Base-by-base conservation (phyloP, 1,284 basidiomycete species). In the Boletus austroedulis region DNA sequence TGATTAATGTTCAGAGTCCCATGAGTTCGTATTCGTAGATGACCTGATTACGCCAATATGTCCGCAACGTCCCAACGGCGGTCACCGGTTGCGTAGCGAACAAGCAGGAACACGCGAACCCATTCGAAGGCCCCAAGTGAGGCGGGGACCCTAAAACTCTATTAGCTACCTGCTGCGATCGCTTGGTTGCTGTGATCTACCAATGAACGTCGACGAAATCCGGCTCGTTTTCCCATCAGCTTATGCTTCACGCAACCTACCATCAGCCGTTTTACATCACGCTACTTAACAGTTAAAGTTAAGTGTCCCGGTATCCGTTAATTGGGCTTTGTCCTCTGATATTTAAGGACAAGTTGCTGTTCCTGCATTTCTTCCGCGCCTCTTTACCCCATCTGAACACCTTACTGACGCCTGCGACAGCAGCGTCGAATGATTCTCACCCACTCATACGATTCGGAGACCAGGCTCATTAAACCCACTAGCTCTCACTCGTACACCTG, bases 211-310 rank as follows among this genome's bases (percentile, higher is more conserved):
- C 50, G 26, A 41, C 50, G 56, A 50, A 64, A 53, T 24, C 32
- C 52, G 47, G 41, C 57, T 17, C 11, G 48, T 67, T 71, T 75
- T 71, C 70, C 73, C 72, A 75, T 59, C 46, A 34, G 43, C 28
- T 36, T 47, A 54, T 44, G 40, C 36, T 51, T 57, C 72, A 44
- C 64, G 45, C 69, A 74, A 50, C 68, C 72, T 66, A 69, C 67
- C 66, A 53, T 61, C 72, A 65, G 68, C 57, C 61, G 58, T 68
- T 71, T 73, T 70, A 70, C 72, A 73, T 71, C 73, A 71, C 70
- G 12, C 51, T 46, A 36, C 57, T 47, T 47, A 49, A 53, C 62
- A 51, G 47, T 62, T 71, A 73, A 71, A 71, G 70, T 71, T 68
- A 67, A 59, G 68, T 67, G 46, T 56, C 59, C 49, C 53, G 38